Base-by-base conservation (phyloP, 352 stramenopile genomes). In the Phytophthora macrochlamydospora region DNA sequence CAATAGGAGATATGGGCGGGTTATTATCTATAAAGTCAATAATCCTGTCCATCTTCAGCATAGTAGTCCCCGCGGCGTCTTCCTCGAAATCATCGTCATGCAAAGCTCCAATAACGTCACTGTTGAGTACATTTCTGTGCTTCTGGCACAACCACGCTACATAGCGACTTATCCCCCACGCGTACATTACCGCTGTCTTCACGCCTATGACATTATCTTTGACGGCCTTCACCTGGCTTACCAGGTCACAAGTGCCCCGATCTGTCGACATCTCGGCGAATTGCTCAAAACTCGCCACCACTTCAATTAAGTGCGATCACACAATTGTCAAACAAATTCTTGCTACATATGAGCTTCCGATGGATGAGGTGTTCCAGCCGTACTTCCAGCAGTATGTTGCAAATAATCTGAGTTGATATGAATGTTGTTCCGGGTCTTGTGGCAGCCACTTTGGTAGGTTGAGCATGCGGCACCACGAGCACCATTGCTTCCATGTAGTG, bases 111-210 rank as follows among this genome's bases (percentile, higher is more conserved):
- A 55, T 30, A 30, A 32, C 40, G 7, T 7, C 7, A 56, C 45
- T 33, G 11, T 33, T 35, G 13, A 56, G 33, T 12, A 56, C 33
- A 11, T 56, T 56, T 33, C 50, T 56, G 13, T 54, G 32, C 4
- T 54, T 54, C 9, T 48, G 12, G 42, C 24, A 48, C 1, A 18
- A 14, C 42, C 42, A 48, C 42, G 13, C 42, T 14, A 54, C 12
- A 24, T 18, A 54, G 48, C 48, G 48, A 18, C 48, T 29, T n/a
- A 54, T 54, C 14, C 29, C 28, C 2, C 48, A 2, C 4, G 9
- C 7, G 48, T 40, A 54, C 28, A 54, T 54, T 54, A 4, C 12
- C 24, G 40, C 30, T 3, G 48, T 54, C 48, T 54, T 54, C 48
- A 14, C 2, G 24, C 48, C 30, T 28, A 54, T 54, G 29, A 40